Evolutionary conservation across 306 rosid species (phyloP), one percentile per base, ranked within the genome.

Genomic region (Vicia sativa): DNA sequence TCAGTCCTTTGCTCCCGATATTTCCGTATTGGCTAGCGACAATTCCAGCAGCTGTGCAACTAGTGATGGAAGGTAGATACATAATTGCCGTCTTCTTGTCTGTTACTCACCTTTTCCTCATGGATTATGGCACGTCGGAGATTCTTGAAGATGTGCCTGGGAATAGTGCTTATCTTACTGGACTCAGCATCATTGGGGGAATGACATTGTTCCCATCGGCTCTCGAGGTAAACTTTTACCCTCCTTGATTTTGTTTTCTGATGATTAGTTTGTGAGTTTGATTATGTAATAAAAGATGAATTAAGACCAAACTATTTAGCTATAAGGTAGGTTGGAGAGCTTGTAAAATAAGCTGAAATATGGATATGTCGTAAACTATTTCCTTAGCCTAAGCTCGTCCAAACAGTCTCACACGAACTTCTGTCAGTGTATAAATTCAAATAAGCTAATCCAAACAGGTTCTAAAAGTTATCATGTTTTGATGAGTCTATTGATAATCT

Each of bases 141-240:
- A 93, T 93, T 67, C 97, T 88, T 28, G 95, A 90, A 80, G 90
- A 85, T 42, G 87, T 85, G 61, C 99, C 99, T 0, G 99, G 97
- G 25, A 83, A 88, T 52, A 93, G 99, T 77, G 81, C 88, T 26
- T 93, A 90, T 68, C 99, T 93, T 60, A 84, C 91, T 12, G 99
- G 97, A 6, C 89, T 93, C 9, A 93, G 99, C 85, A 90, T 93
- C 84, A 76, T 93, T 74, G 99, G 99, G 62, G 99, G 99, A 78
- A 81, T 93, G 95, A 87, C 99, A 37, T 82, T 93, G 82, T 93
- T 93, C 73, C 88, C 95, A 34, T 93, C 97, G 7, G 96, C 97
- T 14, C 52, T 93, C 3, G 99, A 93, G 99, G 99, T 93, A 74
- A 53, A 34, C 39, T 41, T 26, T 13, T 59, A 60, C 16, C 59